Conservation (phyloP, 306 rosid species). For the Leucaena leucocephala region DNA sequence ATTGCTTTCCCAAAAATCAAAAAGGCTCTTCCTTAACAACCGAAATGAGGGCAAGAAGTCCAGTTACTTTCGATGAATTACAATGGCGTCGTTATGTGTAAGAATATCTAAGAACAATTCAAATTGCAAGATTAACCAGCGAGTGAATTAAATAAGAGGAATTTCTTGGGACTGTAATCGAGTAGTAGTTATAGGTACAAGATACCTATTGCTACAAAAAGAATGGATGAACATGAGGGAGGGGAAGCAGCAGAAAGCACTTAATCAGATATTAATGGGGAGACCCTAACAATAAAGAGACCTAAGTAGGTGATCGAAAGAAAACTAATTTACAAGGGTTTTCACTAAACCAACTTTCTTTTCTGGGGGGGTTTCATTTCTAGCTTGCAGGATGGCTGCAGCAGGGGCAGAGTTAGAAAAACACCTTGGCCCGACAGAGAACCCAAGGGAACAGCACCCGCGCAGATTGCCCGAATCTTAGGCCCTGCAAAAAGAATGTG, state of each 20-base stretch:
- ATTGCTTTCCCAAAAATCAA: neutral
- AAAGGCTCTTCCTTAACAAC: neutral
- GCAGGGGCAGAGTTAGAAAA: slow-evolving; percentile 70
- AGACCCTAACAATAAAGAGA: slow-evolving; percentile 44
- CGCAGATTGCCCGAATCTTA: slow-evolving; percentile 72
- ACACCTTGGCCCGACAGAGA: slow-evolving; percentile 62
- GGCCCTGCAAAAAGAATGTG: slow-evolving; percentile 96
- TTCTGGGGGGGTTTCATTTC: slow-evolving; percentile 21
- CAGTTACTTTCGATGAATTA: no score
- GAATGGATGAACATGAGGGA: slow-evolving; percentile 58
- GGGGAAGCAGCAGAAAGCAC: slow-evolving; percentile 70
- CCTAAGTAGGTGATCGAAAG: slow-evolving; percentile 41
- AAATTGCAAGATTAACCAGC: neutral
- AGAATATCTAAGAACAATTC: neutral
- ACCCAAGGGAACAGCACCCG: slow-evolving; percentile 71
- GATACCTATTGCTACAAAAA: slow-evolving; percentile 63
- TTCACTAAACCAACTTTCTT: slow-evolving; percentile 19
- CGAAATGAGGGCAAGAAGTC: neutral
- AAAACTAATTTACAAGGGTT: slow-evolving; percentile 65
- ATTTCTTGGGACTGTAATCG: slow-evolving; percentile 62
- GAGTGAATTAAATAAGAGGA: slow-evolving; percentile 17
- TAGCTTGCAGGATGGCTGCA: slow-evolving; percentile 67
- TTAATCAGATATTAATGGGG: slow-evolving; percentile 41
- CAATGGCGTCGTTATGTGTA: no score
- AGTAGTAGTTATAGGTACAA: slow-evolving; percentile 62